A percentile compares a stretch with the other conserved stretches of the same genome.
Conservation (phyloP, 169 alveolate genomes). For the Eimeria tenella region DNA sequence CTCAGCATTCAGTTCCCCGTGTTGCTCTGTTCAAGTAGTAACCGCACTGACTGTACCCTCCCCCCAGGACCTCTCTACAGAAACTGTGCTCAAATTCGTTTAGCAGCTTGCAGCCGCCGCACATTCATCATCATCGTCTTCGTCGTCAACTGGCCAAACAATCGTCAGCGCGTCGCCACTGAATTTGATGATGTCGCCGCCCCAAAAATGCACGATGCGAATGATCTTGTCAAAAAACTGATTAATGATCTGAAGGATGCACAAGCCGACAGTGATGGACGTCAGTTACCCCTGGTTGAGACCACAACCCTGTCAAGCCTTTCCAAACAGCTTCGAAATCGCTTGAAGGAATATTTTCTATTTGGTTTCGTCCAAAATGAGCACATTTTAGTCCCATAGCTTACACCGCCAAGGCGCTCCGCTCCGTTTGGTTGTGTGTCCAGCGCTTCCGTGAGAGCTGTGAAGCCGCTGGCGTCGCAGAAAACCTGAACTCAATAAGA, state of each 20-base stretch:
- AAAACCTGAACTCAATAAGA: constrained; percentile 78
- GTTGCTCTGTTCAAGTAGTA: too few species aligned
- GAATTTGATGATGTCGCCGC: constrained; percentile 91
- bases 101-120: not conserved
- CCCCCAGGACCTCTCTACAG: too few species aligned
- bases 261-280: not conserved
- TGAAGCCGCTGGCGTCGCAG: constrained; percentile 88
- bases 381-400: not conserved
- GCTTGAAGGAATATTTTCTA: too few species aligned
- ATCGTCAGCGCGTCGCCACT: constrained; percentile 90
- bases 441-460: constrained; percentile 87
- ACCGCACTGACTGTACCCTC: too few species aligned
- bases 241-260: constrained; percentile 79
- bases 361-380: too few species aligned
- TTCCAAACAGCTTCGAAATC: too few species aligned
- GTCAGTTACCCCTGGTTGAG: too few species aligned
- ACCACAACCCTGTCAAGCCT: too few species aligned
- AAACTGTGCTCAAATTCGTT: too few species aligned
- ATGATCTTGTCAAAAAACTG: constrained; percentile 84
- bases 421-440: constrained; percentile 87
- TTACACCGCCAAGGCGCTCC: constrained; percentile 85
- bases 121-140: constrained; percentile 28
- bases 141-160: constrained; percentile 92
- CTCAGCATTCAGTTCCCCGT: too few species aligned
- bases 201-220: constrained; percentile 85